A percentile compares a stretch with the other conserved stretches of the same genome.
phyloP scores from a whole-genome alignment of 176 grass and related monocot species.

The Saccharum officinarum region DNA sequence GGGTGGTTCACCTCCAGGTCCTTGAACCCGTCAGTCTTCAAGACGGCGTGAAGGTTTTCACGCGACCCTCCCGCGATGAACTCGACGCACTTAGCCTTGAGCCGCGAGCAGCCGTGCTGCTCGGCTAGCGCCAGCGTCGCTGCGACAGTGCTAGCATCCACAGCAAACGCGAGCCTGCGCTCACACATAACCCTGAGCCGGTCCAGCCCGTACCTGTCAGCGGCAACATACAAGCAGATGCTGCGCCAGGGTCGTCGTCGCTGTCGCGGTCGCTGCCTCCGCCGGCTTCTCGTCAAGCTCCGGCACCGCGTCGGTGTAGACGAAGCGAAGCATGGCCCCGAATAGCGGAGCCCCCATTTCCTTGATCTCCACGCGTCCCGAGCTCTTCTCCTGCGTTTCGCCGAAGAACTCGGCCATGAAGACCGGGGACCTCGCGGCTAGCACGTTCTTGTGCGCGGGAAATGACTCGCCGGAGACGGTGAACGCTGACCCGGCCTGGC shows the following conservation, averaged over 20 bases:
- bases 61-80: conserved; percentile 14
- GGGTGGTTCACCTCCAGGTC: not conserved
- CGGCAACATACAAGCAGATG: too few relatives aligned
- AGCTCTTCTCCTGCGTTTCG: too few relatives aligned
- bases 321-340: conserved; percentile 42
- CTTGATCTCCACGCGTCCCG: too few relatives aligned
- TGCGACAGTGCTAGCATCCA: conserved; percentile 14
- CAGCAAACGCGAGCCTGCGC: conserved; percentile 25
- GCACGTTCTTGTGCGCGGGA: too few relatives aligned
- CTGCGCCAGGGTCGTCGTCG: conserved; percentile 18
- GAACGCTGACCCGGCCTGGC: not conserved
- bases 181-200: conserved; percentile 37
- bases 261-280: too few relatives aligned
- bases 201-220: too few relatives aligned
- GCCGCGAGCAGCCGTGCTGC: conserved; percentile 36
- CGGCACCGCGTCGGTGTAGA: conserved; percentile 36
- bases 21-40: not conserved
- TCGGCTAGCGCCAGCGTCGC: conserved; percentile 42
- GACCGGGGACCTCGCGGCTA: conserved; percentile 1
- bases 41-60: conserved; percentile 12
- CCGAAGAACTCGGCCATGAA: too few relatives aligned
- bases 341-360: not conserved
- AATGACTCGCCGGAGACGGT: too few relatives aligned
- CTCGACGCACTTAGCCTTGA: conserved; percentile 49
- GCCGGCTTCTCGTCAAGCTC: not conserved